Conservation (phyloP, 202 grass and related monocot genomes). For the Setaria viridis region DNA sequence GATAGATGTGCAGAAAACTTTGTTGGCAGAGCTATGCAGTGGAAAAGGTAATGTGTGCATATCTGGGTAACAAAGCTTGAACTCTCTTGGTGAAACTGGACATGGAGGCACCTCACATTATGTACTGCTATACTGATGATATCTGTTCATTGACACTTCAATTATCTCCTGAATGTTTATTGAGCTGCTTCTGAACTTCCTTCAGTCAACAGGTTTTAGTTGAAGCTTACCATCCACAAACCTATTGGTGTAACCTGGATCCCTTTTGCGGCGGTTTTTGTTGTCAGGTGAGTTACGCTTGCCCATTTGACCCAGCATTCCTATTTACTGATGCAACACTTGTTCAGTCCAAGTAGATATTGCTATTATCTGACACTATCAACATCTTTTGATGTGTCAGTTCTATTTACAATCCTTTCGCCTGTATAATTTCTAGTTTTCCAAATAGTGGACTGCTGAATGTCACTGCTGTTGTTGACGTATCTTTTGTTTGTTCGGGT, state of each 20-base stretch:
- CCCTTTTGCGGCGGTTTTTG: background rate
- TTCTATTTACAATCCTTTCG: conserved; percentile 25
- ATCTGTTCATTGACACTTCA: background rate
- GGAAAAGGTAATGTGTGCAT: background rate
- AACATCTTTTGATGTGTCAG: background rate
- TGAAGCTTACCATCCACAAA: conserved; percentile 17
- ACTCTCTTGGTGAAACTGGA: background rate
- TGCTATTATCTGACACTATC: background rate
- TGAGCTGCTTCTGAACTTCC: background rate
- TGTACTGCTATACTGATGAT: background rate
- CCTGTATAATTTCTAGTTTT: background rate
- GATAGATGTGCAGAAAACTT: background rate
- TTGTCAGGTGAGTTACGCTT: background rate
- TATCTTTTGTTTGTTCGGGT: background rate
- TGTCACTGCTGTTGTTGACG: too few relatives aligned
- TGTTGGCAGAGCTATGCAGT: background rate
- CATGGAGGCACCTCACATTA: background rate
- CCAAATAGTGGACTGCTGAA: background rate
- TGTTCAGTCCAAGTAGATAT: conserved; percentile 26
- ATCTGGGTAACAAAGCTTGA: background rate
- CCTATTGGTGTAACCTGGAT: too few relatives aligned
- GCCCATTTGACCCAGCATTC: background rate
- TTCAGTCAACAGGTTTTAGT: conserved; percentile 7
- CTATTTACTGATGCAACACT: conserved; percentile 14
- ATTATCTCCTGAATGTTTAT: background rate